Evolutionary conservation across 2,329 filamentous ascomycete genomes (phyloP).

Genomic region (Nectriaceae sp.): DNA sequence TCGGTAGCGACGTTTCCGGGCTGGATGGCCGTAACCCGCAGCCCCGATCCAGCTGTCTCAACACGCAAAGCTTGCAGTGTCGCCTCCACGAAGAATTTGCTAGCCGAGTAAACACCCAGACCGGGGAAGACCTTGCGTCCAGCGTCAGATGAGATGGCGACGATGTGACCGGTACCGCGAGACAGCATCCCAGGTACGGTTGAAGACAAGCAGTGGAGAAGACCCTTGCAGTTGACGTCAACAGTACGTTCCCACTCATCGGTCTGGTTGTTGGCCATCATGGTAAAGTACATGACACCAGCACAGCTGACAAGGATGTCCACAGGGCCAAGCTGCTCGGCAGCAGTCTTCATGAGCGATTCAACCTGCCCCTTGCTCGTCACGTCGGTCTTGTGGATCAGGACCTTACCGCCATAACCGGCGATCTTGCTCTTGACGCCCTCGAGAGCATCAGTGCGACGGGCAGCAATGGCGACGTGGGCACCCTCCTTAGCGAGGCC

Average conservation of each 20-base stretch:
- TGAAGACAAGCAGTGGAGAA: constrained; percentile 71
- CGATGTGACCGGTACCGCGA: constrained; percentile 70
- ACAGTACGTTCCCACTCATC: constrained; percentile 83
- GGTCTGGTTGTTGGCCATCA: constrained; percentile 75
- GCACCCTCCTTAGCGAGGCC: constrained; percentile 72
- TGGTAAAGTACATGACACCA: constrained; percentile 86
- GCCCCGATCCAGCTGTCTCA: constrained; percentile 72
- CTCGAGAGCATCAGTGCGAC: constrained; percentile 69
- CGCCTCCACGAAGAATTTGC: constrained; percentile 84
- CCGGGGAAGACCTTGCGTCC: constrained; percentile 82
- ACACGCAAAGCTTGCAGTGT: constrained; percentile 74
- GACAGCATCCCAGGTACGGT: constrained; percentile 72
- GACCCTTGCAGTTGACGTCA: constrained; percentile 84
- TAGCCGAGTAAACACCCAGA: constrained; percentile 78
- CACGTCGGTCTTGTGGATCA: constrained; percentile 72
- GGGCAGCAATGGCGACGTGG: constrained; percentile 71
- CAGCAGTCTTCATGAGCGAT: constrained; percentile 60
- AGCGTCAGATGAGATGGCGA: constrained; percentile 81
- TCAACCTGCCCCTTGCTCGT: constrained; percentile 68
- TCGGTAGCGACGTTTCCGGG: constrained; percentile 78
- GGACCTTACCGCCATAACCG: constrained; percentile 60
- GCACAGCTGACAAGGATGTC: constrained; percentile 81
- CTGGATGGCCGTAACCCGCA: constrained; percentile 75
- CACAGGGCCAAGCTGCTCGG: constrained; percentile 66
- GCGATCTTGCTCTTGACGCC: constrained; percentile 63